Conservation (phyloP, 148 eudicot genomes). For the Rhododendron mucronatum region DNA sequence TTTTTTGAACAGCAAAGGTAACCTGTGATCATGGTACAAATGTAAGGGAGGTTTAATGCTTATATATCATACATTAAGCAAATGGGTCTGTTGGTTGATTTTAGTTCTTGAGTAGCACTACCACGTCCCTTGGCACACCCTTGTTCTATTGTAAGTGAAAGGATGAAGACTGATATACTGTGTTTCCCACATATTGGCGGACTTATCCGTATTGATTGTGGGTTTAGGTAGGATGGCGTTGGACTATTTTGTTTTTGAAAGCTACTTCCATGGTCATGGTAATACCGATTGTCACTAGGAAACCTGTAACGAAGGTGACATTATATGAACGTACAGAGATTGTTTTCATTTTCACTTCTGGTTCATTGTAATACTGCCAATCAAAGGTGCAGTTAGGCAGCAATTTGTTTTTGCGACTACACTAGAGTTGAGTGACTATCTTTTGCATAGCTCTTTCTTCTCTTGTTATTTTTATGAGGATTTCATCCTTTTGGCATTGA, state of each 20-base stretch:
- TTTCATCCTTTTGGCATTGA: not conserved
- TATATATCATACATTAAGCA: not conserved
- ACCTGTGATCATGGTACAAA: not conserved
- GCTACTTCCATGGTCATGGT: not conserved
- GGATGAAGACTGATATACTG: not conserved
- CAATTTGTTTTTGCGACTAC: not conserved
- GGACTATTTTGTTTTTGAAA: not conserved
- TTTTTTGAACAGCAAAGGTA: not conserved
- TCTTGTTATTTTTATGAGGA: too few relatives aligned
- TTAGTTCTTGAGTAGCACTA: not conserved
- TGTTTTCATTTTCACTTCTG: not conserved
- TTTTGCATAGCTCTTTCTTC: not conserved
- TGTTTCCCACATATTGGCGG: not conserved
- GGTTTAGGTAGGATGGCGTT: not conserved
- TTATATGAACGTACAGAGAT: not conserved
- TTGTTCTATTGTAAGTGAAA: not conserved
- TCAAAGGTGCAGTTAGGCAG: not conserved
- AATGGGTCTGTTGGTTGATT: not conserved
- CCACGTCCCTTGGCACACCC: not conserved
- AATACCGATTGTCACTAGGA: not conserved
- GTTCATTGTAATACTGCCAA: not conserved
- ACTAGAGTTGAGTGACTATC: not conserved
- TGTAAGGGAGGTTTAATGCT: not conserved
- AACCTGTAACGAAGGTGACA: not conserved
- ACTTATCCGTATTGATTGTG: not conserved